Conservation (phyloP, 208 protist species). For the Trypanosoma avium region DNA sequence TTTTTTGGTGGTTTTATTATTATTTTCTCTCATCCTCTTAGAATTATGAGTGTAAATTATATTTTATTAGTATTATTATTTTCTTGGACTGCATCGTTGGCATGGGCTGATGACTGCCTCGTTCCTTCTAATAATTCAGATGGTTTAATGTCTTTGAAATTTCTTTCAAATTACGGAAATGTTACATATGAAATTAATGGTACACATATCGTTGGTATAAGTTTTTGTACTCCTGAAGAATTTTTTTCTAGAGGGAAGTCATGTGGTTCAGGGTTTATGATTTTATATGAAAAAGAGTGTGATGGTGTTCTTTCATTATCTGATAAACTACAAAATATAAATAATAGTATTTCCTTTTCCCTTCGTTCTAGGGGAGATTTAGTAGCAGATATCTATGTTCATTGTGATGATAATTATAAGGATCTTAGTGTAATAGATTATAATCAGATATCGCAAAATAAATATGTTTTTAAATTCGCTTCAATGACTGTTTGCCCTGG, state of each 20-base stretch:
- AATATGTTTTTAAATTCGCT: conserved; percentile 13
- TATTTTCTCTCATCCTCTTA: no score
- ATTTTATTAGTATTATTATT: no score
- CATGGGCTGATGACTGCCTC: conserved; percentile 1
- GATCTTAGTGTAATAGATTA: conserved; percentile 4
- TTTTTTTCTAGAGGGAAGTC: not conserved
- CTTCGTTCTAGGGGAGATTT: not conserved
- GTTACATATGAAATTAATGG: not conserved
- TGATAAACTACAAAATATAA: not conserved
- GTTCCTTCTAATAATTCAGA: not conserved
- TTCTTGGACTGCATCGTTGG: no score
- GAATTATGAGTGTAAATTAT: no score
- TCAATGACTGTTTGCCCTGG: conserved; percentile 15
- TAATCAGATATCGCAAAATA: not conserved
- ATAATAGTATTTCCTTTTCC: conserved; percentile 14
- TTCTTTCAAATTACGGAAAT: conserved; percentile 20
- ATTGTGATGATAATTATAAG: not conserved
- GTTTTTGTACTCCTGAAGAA: conserved; percentile 8
- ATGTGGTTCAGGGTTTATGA: conserved; percentile 17
- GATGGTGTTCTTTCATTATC: conserved; percentile 3
- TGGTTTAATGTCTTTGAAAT: conserved; percentile 14
- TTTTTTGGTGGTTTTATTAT: no score
- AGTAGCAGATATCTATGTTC: not conserved
- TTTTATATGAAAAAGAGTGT: conserved; percentile 11
- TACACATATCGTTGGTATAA: conserved; percentile 13